Evolutionary conservation across 441 rosid genomes (phyloP).

Genomic region (Omphalea diandra): DNA sequence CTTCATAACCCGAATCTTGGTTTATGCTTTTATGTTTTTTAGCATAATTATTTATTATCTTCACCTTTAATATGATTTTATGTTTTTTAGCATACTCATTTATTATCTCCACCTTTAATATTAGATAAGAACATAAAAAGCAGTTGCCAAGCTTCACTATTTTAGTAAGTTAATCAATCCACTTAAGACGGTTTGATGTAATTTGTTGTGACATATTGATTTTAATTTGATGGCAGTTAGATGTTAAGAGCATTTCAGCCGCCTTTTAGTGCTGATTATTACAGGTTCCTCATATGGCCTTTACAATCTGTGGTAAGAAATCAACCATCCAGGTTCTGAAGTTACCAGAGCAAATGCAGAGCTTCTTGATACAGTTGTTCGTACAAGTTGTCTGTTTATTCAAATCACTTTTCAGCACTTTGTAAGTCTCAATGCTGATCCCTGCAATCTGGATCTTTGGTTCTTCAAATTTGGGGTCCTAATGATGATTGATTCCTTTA

Average conservation of each 20-base stretch:
- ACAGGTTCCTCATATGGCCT: slow-evolving; percentile 47
- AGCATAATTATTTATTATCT: too few species aligned
- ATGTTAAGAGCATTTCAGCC: slow-evolving; percentile 35
- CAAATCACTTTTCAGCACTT: slow-evolving; percentile 74
- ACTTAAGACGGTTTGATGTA: slow-evolving; percentile 20
- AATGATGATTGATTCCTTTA: slow-evolving; percentile 67
- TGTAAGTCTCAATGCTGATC: slow-evolving; percentile 76
- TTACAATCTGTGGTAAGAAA: slow-evolving; percentile 66
- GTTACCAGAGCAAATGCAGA: slow-evolving; percentile 86
- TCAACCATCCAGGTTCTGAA: slow-evolving; percentile 88
- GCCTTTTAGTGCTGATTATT: slow-evolving; percentile 36
- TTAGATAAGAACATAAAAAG: slow-evolving; percentile 1
- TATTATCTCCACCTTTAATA: neutral
- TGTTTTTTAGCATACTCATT: neutral
- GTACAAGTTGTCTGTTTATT: slow-evolving; percentile 54
- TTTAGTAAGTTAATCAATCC: slow-evolving; percentile 21
- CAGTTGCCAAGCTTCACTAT: slow-evolving; percentile 13
- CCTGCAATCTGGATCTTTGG: slow-evolving; percentile 81
- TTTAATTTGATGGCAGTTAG: slow-evolving; percentile 23
- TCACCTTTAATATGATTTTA: too few species aligned
- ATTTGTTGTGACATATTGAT: slow-evolving; percentile 12
- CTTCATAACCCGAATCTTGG: neutral
- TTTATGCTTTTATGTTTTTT: neutral
- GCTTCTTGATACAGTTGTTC: slow-evolving; percentile 62
- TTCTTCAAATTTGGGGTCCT: slow-evolving; percentile 70